These are phyloP conservation scores for Phytophthora pini DNA, from an alignment of 352 stramenopile species.

Conservation along the genomic window DNA sequence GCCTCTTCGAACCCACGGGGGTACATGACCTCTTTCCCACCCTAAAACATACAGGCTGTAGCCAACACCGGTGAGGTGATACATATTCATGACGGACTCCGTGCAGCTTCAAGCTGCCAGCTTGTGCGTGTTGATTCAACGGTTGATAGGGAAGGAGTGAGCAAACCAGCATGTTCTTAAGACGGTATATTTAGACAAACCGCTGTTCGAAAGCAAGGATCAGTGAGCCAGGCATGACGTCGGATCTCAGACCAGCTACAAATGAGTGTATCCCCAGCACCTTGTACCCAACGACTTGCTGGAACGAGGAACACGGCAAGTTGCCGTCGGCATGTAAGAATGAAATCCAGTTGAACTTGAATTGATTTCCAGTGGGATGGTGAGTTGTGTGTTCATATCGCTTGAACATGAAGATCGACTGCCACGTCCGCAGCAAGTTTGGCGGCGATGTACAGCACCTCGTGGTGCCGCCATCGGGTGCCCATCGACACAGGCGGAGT, in stretches of 20 bases:
- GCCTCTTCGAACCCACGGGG: too few species aligned
- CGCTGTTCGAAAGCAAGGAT: conserved; percentile 1
- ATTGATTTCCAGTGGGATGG: conserved; percentile 19
- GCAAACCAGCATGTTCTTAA: not conserved
- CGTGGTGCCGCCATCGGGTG: conserved; percentile 13
- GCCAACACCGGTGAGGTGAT: too few species aligned
- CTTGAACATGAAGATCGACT: conserved; percentile 21
- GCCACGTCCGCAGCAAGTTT: conserved; percentile 21
- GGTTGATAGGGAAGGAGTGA: not conserved
- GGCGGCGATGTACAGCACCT: conserved; percentile 4
- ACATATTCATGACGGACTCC: too few species aligned
- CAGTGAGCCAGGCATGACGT: not conserved
- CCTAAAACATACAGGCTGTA: too few species aligned
- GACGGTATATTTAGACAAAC: not conserved
- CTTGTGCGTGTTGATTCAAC: not conserved
- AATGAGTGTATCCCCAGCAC: not conserved
- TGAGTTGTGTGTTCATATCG: conserved; percentile 3
- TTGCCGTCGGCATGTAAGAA: not conserved
- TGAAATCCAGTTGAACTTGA: conserved; percentile 25
- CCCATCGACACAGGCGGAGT: not conserved
- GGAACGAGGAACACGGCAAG: not conserved
- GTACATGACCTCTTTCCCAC: too few species aligned
- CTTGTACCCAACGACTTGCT: conserved; percentile 1
- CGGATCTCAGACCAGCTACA: conserved; percentile 3
- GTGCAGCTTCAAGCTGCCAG: too few species aligned